Conservation (phyloP, 495 filamentous ascomycete species). For the Neurospora sublineolata region DNA sequence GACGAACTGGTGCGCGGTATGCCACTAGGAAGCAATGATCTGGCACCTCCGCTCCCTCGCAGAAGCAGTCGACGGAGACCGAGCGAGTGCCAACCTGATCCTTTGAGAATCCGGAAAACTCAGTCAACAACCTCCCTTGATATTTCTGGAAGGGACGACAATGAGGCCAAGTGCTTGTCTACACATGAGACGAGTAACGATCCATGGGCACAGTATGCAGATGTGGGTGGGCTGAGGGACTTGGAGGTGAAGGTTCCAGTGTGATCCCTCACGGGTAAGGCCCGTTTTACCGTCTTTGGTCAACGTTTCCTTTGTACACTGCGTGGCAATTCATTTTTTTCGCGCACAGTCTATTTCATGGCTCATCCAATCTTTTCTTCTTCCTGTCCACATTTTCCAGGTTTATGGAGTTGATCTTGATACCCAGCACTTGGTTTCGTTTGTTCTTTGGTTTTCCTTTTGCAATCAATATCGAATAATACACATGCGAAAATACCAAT, state of each 20-base stretch:
- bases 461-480: neutral
- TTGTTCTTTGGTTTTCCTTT: neutral
- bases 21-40: neutral
- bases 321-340: neutral
- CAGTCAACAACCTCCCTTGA: neutral
- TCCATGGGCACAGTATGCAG: constrained; percentile 24
- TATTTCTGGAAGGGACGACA: neutral
- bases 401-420: neutral
- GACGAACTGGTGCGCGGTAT: neutral
- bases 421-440: neutral
- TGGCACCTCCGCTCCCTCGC: constrained; percentile 8
- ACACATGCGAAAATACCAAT: neutral
- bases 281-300: neutral
- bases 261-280: neutral
- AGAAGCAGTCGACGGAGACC: constrained; percentile 8
- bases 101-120: constrained; percentile 13
- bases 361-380: neutral
- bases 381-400: neutral
- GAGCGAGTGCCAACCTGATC: constrained; percentile 7
- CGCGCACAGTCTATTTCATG: neutral
- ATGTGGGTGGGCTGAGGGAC: constrained; percentile 23
- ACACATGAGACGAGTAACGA: constrained; percentile 2
- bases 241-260: neutral
- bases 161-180: neutral
- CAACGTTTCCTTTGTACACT: neutral